Conservation (phyloP, 768 basidiomycete species). For the Boletellus sp. region DNA sequence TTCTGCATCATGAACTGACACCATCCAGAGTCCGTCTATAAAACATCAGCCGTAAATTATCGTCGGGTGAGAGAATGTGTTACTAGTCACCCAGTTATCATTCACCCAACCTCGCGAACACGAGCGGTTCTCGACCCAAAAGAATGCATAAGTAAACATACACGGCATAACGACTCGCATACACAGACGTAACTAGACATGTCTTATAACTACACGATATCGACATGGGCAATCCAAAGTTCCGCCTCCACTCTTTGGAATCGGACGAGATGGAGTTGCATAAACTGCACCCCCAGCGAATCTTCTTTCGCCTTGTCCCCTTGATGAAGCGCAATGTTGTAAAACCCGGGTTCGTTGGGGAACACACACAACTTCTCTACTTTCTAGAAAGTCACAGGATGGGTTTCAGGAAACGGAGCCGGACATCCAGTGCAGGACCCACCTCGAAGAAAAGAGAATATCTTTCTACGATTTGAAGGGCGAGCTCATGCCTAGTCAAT, state of each 20-base stretch:
- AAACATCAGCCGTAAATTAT: too few species aligned
- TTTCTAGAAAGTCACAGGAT: neutral
- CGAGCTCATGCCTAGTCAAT: neutral
- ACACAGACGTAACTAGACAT: too few species aligned
- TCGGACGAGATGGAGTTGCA: neutral
- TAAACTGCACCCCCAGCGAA: slow-evolving; percentile 3
- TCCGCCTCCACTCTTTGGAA: neutral
- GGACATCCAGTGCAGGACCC: neutral
- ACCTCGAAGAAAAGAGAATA: neutral
- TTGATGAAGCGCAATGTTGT: slow-evolving; percentile 6
- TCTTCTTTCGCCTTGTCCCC: neutral
- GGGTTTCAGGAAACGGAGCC: neutral
- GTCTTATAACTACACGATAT: slow-evolving; percentile 1
- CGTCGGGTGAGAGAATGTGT: too few species aligned
- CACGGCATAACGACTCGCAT: too few species aligned
- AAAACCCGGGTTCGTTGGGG: neutral
- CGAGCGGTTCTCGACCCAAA: too few species aligned
- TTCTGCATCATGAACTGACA: too few species aligned
- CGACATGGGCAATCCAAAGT: neutral
- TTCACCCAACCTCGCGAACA: too few species aligned
- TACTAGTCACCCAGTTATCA: too few species aligned
- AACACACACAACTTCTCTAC: neutral
- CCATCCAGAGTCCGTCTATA: too few species aligned
- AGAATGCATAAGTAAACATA: too few species aligned
- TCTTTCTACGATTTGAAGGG: neutral